These are phyloP conservation scores for Bryum argenteum DNA, from an alignment of 225 moss, liverwort and hornwort species.

Conservation along the genomic window DNA sequence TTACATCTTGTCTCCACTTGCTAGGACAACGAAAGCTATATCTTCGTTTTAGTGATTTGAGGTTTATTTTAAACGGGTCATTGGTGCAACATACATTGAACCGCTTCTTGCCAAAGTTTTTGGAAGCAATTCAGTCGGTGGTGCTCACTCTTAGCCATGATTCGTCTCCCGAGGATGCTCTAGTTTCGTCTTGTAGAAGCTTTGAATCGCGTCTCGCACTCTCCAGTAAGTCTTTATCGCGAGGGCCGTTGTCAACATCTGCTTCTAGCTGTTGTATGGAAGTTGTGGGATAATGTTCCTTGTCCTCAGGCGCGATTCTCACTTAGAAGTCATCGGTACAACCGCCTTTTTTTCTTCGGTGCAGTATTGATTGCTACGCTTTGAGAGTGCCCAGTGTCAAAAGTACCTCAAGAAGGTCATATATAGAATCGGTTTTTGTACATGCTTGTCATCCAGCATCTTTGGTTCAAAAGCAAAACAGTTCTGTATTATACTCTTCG, in stretches of 20 bases:
- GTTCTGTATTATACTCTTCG: not conserved
- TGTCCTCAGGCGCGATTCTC: constrained; percentile 11
- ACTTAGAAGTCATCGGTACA: constrained; percentile 5
- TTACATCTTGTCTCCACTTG: constrained; percentile 7
- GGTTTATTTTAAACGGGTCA: constrained; percentile 1
- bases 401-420: constrained; percentile 4
- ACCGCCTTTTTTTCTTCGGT: constrained; percentile 13
- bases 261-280: constrained; percentile 8
- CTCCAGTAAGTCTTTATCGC: not conserved
- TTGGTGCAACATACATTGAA: constrained; percentile 20
- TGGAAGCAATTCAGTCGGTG: constrained; percentile 22
- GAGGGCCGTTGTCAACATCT: constrained; percentile 7
- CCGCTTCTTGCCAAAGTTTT: constrained; percentile 14
- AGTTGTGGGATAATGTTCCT: not conserved
- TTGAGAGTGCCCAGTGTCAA: not conserved
- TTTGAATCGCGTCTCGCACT: constrained; percentile 1
- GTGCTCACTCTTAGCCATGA: constrained; percentile 16
- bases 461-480: not conserved
- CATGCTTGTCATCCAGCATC: not conserved
- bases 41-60: constrained; percentile 1
- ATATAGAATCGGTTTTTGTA: constrained; percentile 2
- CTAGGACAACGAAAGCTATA: constrained; percentile 13
- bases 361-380: not conserved
- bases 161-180: constrained; percentile 14
- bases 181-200: not conserved